phyloP scores from a whole-genome alignment of 2,329 filamentous ascomycete genomes.

The Cladosporium sp. region DNA sequence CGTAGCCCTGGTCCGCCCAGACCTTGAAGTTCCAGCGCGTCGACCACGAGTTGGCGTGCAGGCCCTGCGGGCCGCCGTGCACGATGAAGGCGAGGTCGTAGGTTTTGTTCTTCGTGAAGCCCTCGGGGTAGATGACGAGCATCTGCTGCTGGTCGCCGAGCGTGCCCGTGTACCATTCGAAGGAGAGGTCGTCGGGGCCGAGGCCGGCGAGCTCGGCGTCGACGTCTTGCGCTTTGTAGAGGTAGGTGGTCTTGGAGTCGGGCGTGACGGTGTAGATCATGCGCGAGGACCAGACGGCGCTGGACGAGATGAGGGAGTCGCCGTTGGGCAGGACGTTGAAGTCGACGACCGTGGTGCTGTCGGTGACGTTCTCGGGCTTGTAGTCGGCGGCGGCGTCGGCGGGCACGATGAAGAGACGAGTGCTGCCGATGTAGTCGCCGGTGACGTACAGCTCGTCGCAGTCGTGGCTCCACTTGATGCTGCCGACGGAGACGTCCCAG shows the following conservation, averaged over 20 bases:
- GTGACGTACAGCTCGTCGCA: constrained; percentile 17
- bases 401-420: constrained; percentile 20
- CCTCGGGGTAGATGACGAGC: constrained; percentile 21
- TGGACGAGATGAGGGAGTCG: constrained; percentile 18
- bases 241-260: constrained; percentile 15
- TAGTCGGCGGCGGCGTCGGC: constrained; percentile 19
- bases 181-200: constrained; percentile 17
- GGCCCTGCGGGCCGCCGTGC: constrained; percentile 26
- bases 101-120: constrained; percentile 21
- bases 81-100: constrained; percentile 29
- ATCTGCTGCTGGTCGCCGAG: constrained; percentile 21
- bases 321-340: constrained; percentile 20
- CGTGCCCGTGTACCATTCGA: constrained; percentile 22
- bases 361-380: constrained; percentile 19
- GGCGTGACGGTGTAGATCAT: constrained; percentile 19
- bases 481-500: constrained; percentile 17
- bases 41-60: constrained; percentile 22
- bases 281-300: constrained; percentile 18
- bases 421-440: constrained; percentile 19
- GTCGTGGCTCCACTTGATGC: constrained; percentile 17
- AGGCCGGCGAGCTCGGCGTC: constrained; percentile 20
- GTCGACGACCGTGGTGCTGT: constrained; percentile 19
- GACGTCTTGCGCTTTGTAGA: constrained; percentile 21
- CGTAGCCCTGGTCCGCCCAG: constrained; percentile 28
- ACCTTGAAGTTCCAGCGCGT: constrained; percentile 26